Base-by-base conservation (phyloP, 768 basidiomycete genomes). In the Boletus huronensis region DNA sequence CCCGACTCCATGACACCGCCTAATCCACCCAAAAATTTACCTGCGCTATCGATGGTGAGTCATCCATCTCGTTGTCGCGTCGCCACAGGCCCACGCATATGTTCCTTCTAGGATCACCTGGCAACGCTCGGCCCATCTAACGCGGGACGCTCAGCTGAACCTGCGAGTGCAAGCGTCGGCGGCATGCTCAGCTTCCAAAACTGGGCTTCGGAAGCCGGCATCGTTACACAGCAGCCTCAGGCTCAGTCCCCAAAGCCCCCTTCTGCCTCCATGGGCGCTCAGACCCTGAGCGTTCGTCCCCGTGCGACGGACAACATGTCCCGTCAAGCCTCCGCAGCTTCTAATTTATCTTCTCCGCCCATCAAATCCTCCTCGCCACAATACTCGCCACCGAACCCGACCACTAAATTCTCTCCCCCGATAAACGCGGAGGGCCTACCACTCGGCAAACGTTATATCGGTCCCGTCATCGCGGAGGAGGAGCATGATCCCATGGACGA, bases 401-500 rank as follows among this genome's bases (percentile, higher is more conserved):
- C 64, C 32, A 56, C 64, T 8, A 71, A 59, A 48, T 60, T 66
- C 41, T 70, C 68, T 11, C 69, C 69, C 9, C 45, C 61, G n/a
- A 52, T 47, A 2, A 60, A 54, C 31, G 43, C 56, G 13, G 68
- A 72, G 0, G 52, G 26, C 25, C 43, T 62, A 0, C 46, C 68
- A 0, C 66, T 55, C 5, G 70, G 69, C 1, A 71, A 71, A 31
- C 70, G 70, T 17, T 70, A 70, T 7, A 70, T 70, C 51, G 68
- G 69, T 1, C 69, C 69, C n/a, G 28, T 63, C 43, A 61, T 70
- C 49, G 14, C 49, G 5, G 69, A 70, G 16, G 70, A 71, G 36
- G 69, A 68, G 0, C 48, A 48, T 2, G 64, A 71, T 34, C 64
- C 70, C 17, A 14, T 65, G 43, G 68, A 70, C 50, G 61, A 65